Conservation (phyloP, 192 early-diverging fungal species). For the Umbelopsis vinacea region DNA sequence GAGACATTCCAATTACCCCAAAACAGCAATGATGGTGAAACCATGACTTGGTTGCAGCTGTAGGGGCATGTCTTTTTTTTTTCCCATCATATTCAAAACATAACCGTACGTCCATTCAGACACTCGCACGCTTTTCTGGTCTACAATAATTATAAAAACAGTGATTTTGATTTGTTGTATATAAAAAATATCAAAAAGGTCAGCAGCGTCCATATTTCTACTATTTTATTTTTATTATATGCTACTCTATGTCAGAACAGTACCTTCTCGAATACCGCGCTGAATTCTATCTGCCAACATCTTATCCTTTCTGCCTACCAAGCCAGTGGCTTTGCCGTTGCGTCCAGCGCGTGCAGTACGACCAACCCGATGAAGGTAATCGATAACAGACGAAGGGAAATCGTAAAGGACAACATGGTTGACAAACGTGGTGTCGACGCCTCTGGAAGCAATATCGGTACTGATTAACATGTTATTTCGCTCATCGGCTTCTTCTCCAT, state of each 20-base stretch:
- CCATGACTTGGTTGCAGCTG: constrained; percentile 5
- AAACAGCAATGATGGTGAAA: neutral
- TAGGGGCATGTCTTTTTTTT: neutral
- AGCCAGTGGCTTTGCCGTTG: constrained; percentile 77
- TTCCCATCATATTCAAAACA: neutral
- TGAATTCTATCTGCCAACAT: constrained; percentile 69
- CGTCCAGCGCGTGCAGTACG: constrained; percentile 86
- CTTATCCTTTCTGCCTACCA: constrained; percentile 77
- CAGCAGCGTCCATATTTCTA: no score
- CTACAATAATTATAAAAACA: constrained; percentile 3
- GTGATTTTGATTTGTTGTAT: constrained; percentile 8
- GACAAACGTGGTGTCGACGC: constrained; percentile 86
- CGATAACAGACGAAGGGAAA: constrained; percentile 87
- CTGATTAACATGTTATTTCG: constrained; percentile 73
- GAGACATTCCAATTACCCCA: constrained; percentile 1
- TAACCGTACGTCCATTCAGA: no score
- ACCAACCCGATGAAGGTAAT: constrained; percentile 93
- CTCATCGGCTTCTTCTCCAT: neutral
- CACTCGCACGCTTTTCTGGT: neutral
- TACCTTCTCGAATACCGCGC: constrained; percentile 55
- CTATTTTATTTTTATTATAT: no score
- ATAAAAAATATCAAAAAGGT: neutral
- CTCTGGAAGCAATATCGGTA: constrained; percentile 91
- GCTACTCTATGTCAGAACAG: constrained; percentile 49
- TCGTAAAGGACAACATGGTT: constrained; percentile 91